Evolutionary conservation across 139 green algal genomes (phyloP).

Genomic region (Micractinium conductrix): DNA sequence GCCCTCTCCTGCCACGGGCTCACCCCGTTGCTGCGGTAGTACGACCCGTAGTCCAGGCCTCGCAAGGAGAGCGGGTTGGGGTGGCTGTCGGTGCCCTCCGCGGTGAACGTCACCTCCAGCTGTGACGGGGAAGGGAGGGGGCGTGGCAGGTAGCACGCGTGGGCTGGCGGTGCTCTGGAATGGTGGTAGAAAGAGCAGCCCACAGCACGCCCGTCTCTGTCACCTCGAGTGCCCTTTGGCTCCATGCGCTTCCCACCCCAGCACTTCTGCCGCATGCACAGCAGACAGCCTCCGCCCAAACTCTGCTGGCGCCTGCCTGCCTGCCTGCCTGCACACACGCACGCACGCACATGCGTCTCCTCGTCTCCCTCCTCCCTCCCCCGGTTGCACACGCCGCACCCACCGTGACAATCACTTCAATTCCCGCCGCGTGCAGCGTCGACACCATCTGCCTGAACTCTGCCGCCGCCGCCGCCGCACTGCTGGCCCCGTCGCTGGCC

Average conservation of each 20-base stretch:
- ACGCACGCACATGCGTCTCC: too few relatives aligned
- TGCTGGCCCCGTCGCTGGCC: slow-evolving; percentile 17
- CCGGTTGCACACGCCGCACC: neutral
- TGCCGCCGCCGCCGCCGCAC: slow-evolving; percentile 38
- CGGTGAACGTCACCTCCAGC: slow-evolving; percentile 82
- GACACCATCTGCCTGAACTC: slow-evolving; percentile 71
- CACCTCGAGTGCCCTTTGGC: too few relatives aligned
- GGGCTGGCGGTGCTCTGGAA: too few relatives aligned
- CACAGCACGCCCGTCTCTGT: too few relatives aligned
- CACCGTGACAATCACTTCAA: slow-evolving; percentile 76
- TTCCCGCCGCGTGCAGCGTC: slow-evolving; percentile 62
- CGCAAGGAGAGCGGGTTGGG: slow-evolving; percentile 52
- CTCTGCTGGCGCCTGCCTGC: too few relatives aligned
- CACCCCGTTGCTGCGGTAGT: slow-evolving; percentile 62
- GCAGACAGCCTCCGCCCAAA: too few relatives aligned
- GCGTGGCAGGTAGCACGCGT: too few relatives aligned
- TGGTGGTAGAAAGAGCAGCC: too few relatives aligned
- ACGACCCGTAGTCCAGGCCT: slow-evolving; percentile 72
- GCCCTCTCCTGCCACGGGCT: neutral
- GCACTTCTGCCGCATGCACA: neutral
- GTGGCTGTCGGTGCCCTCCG: slow-evolving; percentile 66
- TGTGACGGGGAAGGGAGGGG: slow-evolving; percentile 2
- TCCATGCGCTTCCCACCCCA: neutral
- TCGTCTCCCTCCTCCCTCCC: too few relatives aligned
- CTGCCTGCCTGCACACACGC: too few relatives aligned